Evolutionary conservation across 179 eudicot species (phyloP), one percentile per base, ranked within the genome.

Genomic region (Patellifolia procumbens): DNA sequence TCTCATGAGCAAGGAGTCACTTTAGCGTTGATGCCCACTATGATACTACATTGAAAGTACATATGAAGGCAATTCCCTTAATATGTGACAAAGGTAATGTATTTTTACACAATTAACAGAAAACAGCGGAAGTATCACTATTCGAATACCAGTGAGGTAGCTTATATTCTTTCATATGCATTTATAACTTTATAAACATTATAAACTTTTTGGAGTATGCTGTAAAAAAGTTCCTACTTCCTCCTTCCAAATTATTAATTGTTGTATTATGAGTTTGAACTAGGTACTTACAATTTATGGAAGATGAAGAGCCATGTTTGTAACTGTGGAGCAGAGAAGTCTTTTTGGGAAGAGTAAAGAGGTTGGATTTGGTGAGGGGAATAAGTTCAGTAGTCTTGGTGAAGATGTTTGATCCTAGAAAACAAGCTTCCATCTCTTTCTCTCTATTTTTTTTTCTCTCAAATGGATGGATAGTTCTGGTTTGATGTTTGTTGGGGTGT

Each of bases 361-460:
- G 37, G 59, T 75, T 85, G 5, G 86, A 48, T 83, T 74, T 81
- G 71, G 77, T 45, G 66, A 76, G 74, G 65, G 87, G 84, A 66
- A 77, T 70, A 71, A 76, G 66, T 58, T 88, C 76, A 28, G 83
- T 70, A 51, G 84, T 78, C 64, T 86, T 87, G 52, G 85, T 73
- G 63, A 88, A 77, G 51, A 88, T 77, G 69, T 82, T 87, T 68
- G 96, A 89, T 82, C 89, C 84, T 37, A 88, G 82, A 81, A 83
- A 90, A 79, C 92, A 85, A 85, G 91, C 94, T 73, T 93, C 91
- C 94, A 93, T 92, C 56, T 32, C 15, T 74, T 29, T 59, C 59
- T 65, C 37, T 64, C 39, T 5, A 8, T 46, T 42, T 67, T 5
- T 48, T 28, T 49, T n/a, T n/a, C n/a, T n/a, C n/a, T 13, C 4